Base-by-base conservation (phyloP, 1,284 basidiomycete species). In the Ceratobasidium theobromae region DNA sequence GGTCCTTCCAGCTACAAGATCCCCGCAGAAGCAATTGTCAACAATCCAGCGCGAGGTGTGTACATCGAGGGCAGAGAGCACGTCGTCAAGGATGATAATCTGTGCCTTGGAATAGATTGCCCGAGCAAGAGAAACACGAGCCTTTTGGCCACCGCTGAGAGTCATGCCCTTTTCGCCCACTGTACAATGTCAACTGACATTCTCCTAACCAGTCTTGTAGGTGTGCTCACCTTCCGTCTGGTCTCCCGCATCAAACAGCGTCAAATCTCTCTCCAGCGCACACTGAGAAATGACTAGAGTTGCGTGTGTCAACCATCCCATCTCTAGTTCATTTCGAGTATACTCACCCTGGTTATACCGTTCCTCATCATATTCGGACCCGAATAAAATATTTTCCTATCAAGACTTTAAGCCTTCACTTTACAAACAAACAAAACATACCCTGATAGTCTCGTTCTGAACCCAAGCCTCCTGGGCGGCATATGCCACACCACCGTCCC, bases 51-150 rank as follows among this genome's bases (percentile, higher is more conserved):
- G 74, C 12, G 77, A 76, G 11, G 79, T 80, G 27, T 78, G 73
- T 0, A 77, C 77, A 69, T 79, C 79, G 6, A 80, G 72, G 0
- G 78, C 58, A n/a, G 68, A 69, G 23, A 68, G 66, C 30, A 71
- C 49, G 25, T 70, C 77, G 71, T 79, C 78, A 41, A 80, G 74
- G 5, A 80, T 73, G 30, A 93, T 81, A 38, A 93, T 84, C 67
- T 88, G 85, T 0, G 89, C 83, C 0, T 82, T 78, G 0, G 89
- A 90, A 73, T 93, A 95, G 1, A 89, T 85, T 0, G 89, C 90
- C 2, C 92, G 80, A 1, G 91, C 92, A 8, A 95, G 78, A 4
- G 87, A 90, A 12, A 95, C 84, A 18, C 93, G 85, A 33, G 91
- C 91, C 80, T 91, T 16, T 5, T 5, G 28, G n/a, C 88, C 88